phyloP scores from a whole-genome alignment of 345 rosid genomes.

The Corchorus capsularis region DNA sequence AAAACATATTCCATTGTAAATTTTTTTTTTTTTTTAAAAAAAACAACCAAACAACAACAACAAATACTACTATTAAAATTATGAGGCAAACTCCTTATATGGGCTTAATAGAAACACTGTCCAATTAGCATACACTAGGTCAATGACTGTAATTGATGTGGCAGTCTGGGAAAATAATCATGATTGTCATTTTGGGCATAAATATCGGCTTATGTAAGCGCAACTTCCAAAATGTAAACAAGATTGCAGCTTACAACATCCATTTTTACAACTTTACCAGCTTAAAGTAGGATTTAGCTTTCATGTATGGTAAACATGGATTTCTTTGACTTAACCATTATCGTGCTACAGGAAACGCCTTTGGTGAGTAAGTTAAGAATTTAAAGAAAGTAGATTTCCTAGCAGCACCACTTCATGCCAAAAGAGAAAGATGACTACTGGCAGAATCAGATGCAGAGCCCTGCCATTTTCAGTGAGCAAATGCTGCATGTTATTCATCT shows the following conservation, averaged over 20 bases:
- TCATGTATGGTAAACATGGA: background rate
- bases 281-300: background rate
- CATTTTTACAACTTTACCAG: background rate
- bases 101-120: background rate
- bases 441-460: background rate
- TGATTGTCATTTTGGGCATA: background rate
- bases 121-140: background rate
- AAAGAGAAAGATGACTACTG: background rate
- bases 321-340: background rate
- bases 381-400: background rate
- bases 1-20: conserved; percentile 21
- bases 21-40: too few species aligned
- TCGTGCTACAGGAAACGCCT: background rate
- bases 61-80: background rate
- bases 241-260: background rate
- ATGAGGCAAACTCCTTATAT: background rate
- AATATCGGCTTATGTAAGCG: background rate
- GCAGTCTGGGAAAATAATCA: background rate
- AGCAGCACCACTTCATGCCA: background rate
- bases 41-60: background rate
- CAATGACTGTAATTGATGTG: background rate
- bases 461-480: background rate
- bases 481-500: background rate
- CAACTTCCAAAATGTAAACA: background rate
- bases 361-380: background rate